These are phyloP conservation scores for Helichrysum umbraculigerum DNA, from an alignment of 129 eudicot species.

Conservation along the genomic window DNA sequence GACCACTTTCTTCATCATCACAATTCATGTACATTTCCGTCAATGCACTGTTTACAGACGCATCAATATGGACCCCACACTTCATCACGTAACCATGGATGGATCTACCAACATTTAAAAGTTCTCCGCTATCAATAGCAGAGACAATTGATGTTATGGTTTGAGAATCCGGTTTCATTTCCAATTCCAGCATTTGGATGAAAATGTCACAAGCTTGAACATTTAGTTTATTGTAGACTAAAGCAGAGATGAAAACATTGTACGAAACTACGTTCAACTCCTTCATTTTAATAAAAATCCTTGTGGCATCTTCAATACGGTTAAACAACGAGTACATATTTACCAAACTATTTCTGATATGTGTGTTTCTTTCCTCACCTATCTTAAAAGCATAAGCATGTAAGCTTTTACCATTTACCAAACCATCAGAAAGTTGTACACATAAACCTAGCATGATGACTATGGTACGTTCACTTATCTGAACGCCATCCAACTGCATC, in stretches of 20 bases:
- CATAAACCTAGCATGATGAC: constrained; percentile 40
- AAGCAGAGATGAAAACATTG: constrained; percentile 44
- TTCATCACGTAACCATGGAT: constrained; percentile 53
- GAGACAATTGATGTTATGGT: constrained; percentile 42
- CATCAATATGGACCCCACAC: constrained; percentile 34
- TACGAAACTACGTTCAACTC: constrained; percentile 44
- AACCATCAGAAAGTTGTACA: constrained; percentile 36
- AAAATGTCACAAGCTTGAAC: constrained; percentile 44
- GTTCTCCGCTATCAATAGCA: constrained; percentile 24
- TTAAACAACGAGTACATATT: constrained; percentile 39
- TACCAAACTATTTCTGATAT: constrained; percentile 44
- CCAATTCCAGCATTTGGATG: constrained; percentile 37
- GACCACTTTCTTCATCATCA: constrained; percentile 42
- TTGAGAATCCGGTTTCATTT: constrained; percentile 46
- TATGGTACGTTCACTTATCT: constrained; percentile 42
- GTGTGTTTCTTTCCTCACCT: constrained; percentile 39
- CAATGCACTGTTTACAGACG: constrained; percentile 47
- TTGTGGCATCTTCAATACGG: constrained; percentile 37
- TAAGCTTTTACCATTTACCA: constrained; percentile 40
- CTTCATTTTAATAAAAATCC: constrained; percentile 29
- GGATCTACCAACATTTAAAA: constrained; percentile 41
- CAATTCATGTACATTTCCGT: constrained; percentile 68
- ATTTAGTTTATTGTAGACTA: constrained; percentile 34
- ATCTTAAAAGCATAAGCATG: constrained; percentile 50
- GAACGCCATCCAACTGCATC: constrained; percentile 44